Base-by-base conservation (phyloP, 345 rosid genomes). In the Eucalyptus erythrocorys region DNA sequence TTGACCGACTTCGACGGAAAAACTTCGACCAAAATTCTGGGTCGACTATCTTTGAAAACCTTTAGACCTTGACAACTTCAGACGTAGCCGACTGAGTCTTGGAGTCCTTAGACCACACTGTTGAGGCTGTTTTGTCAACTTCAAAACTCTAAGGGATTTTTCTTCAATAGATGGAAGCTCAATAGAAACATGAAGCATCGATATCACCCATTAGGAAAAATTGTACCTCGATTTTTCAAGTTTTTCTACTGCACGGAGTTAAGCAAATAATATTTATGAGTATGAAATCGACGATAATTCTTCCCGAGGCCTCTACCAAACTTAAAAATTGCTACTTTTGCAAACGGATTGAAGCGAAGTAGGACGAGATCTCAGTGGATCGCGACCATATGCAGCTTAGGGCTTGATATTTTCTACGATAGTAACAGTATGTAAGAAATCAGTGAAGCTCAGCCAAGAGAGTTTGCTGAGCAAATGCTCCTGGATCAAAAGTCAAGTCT, bases 361-460 rank as follows among this genome's bases (percentile, higher is more conserved):
- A 3, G 64, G 64, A 24, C 0, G 4, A 12, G 27, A 10, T 57
- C n/a, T 57, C 0, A 1, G 26, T 53, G 59, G 59, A 4, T 53
- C 59, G 11, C 5, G 59, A 4, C 59, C 59, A 53, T 53, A 21
- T 21, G 26, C 26, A 53, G 9, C 59, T 53, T 21, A 21, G 59
- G 59, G 59, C 59, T 53, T 21, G 26, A 53, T 19, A 53, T 53
- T 19, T 55, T 10, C 66, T 27, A 11, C 27, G 66, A 59, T 26
- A 26, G 27, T 48, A 13, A 57, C 7, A 59, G 7, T 27, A 27
- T 5, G 66, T 11, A 26, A 59, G 14, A 59, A 59, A 59, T 59
- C 68, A 27, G 68, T 27, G 68, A 59, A 59, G 68, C 32, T 59
- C 24, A 68, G 19, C 80, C 43, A 17, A 34, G 80, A 48, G 50